These are phyloP conservation scores for Berberis thunbergii DNA, from an alignment of 164 flowering plant genomes.

Conservation along the genomic window DNA sequence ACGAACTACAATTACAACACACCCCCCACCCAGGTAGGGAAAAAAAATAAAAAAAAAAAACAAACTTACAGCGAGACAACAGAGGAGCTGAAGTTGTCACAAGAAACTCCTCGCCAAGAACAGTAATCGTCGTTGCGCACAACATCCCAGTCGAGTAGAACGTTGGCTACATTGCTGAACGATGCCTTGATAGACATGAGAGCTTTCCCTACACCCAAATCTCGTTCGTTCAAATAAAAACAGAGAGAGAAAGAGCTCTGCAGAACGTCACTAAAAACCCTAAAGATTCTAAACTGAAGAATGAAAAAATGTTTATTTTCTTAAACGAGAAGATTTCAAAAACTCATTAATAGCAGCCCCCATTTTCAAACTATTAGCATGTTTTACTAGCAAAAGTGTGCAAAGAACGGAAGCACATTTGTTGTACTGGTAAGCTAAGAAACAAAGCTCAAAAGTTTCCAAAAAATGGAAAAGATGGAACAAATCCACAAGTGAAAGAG, in stretches of 20 bases:
- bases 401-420: not conserved
- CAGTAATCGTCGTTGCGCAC: slow-evolving; percentile 51
- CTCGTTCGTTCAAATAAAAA: not conserved
- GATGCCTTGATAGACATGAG: slow-evolving; percentile 65
- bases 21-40: not conserved
- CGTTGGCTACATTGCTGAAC: slow-evolving; percentile 62
- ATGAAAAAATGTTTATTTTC: not conserved
- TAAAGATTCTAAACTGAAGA: not conserved
- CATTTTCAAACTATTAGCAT: too few species aligned
- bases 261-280: not conserved
- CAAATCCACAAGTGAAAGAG: not conserved
- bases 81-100: slow-evolving; percentile 50
- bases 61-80: slow-evolving; percentile 65
- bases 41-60: not conserved
- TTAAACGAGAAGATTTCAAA: not conserved
- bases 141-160: slow-evolving; percentile 76
- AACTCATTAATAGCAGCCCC: not conserved
- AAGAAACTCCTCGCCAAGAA: slow-evolving; percentile 82
- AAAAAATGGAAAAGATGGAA: not conserved
- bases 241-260: not conserved
- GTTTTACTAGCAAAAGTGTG: too few species aligned
- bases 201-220: slow-evolving; percentile 46
- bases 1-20: too few species aligned
- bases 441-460: not conserved
- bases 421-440: not conserved